A percentile compares a stretch with the other conserved stretches of the same genome.
Conservation (phyloP, 192 early-diverging fungal species). For the Backusella tarrabulga region DNA sequence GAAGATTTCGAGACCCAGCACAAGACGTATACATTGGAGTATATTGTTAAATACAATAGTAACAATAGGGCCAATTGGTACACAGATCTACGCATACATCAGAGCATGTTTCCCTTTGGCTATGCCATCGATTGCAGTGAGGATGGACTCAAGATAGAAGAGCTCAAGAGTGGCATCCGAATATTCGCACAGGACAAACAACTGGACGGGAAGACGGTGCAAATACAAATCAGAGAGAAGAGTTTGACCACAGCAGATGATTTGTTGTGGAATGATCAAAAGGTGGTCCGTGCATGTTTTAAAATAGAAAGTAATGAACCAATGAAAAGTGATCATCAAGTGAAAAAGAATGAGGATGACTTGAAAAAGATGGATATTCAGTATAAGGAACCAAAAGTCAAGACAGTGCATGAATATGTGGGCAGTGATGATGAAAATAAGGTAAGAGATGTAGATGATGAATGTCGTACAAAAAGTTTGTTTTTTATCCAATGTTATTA, state of each 20-base stretch:
- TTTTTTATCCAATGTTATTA: not conserved
- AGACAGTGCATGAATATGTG: not conserved
- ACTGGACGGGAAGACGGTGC: conserved; percentile 21
- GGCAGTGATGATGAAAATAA: not conserved
- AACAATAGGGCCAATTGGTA: conserved; percentile 20
- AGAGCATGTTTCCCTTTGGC: conserved; percentile 43
- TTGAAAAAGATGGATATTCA: not conserved
- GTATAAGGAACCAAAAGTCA: not conserved
- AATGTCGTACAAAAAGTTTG: not conserved
- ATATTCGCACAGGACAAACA: conserved; percentile 25
- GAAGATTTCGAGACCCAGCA: conserved; percentile 39
- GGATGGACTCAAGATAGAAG: conserved; percentile 32
- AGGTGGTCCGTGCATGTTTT: not conserved
- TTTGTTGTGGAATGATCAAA: not conserved
- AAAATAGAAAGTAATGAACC: not conserved
- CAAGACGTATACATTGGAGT: conserved; percentile 36
- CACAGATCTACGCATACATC: conserved; percentile 41
- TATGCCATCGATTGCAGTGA: conserved; percentile 36
- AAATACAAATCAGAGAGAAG: not conserved
- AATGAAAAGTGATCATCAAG: not conserved
- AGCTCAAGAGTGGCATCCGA: conserved; percentile 38
- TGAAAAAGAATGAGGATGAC: not conserved
- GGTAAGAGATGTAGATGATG: not conserved
- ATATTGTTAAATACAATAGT: conserved; percentile 21
- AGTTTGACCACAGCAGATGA: not conserved